Evolutionary conservation across 75 land plant species (phyloP), one percentile per base, ranked within the genome.

Genomic region (Pinus albicaulis): DNA sequence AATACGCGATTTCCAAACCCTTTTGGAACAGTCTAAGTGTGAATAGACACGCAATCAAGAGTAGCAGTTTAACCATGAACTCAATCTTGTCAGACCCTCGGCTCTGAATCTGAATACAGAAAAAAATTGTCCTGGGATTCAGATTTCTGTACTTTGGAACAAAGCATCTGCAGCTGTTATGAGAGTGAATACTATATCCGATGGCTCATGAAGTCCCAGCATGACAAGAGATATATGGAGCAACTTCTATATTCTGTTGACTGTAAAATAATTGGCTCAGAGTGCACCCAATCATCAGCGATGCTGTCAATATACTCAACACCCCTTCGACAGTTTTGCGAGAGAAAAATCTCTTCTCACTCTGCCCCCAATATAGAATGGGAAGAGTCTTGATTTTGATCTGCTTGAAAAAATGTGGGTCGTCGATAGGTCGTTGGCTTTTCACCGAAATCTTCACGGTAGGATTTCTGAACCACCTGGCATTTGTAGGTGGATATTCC

Each of bases 121-220:
- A 28, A 59, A 22, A 23, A n/a, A 12, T 55, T 64, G 22, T 78
- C 61, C 17, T 72, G 75, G 20, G 58, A 23, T 57, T 70, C 74
- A 64, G 86, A 79, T 31, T 74, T 69, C 68, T n/a, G 57, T 55
- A 75, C 66, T 74, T 16, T 82, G 80, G 71, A 90, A 92, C 25
- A 88, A 61, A 15, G 89, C 91, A 75, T 90, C 95, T 0, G 85
- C 86, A 61, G 80, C 95, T 22, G 87, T 88, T 76, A 92, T 74
- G 25, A 92, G 80, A 19, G 95, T n/a, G 95, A 57, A 90, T 81
- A 70, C 82, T 77, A 76, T 86, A 92, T 10, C 93, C 95, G 8
- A 92, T 31, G 55, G 83, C 90, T 74, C n/a, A n/a, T 92, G 95
- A 44, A 90, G 84, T 7, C 86, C 91, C 41, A 92, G 80, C 93